Percentiles rank a stretch among this genome's conserved stretches.
Evolutionary conservation across 345 rosid genomes (phyloP).

Genomic region (Hibiscus tridactylites): DNA sequence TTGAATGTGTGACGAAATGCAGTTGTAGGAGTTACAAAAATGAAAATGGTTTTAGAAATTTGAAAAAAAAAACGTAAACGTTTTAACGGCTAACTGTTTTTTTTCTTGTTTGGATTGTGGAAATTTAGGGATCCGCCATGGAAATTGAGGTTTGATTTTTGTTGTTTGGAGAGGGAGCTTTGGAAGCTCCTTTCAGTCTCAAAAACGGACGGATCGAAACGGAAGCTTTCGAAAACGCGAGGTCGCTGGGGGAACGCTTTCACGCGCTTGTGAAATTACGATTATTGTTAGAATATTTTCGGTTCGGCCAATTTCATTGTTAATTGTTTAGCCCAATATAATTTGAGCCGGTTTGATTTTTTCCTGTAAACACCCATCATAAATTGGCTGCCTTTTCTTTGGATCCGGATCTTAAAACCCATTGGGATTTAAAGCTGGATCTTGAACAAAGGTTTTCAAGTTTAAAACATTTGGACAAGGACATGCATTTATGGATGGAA

Average conservation of each 20-base stretch:
- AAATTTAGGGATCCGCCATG: constrained; percentile 9
- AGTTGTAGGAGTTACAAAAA: not conserved
- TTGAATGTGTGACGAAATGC: not conserved
- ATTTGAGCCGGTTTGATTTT: no score
- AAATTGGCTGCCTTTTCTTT: no score
- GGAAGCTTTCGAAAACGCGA: not conserved
- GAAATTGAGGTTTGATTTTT: not conserved
- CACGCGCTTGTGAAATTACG: not conserved
- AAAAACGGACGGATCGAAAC: not conserved
- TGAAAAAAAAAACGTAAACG: no score
- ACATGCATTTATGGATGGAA: no score
- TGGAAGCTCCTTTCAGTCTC: not conserved
- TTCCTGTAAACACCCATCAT: no score
- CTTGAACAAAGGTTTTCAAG: no score
- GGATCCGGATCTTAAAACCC: no score
- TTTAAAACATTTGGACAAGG: no score
- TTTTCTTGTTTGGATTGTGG: not conserved
- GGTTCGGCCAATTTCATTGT: no score
- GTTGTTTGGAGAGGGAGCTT: not conserved
- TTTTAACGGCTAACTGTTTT: not conserved
- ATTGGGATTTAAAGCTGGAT: no score
- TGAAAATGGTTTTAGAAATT: not conserved
- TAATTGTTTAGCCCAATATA: no score
- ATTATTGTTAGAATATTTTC: not conserved
- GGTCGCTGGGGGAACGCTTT: not conserved